Evolutionary conservation across 805 yeast species (phyloP).

Genomic region (Kazachstania africana): DNA sequence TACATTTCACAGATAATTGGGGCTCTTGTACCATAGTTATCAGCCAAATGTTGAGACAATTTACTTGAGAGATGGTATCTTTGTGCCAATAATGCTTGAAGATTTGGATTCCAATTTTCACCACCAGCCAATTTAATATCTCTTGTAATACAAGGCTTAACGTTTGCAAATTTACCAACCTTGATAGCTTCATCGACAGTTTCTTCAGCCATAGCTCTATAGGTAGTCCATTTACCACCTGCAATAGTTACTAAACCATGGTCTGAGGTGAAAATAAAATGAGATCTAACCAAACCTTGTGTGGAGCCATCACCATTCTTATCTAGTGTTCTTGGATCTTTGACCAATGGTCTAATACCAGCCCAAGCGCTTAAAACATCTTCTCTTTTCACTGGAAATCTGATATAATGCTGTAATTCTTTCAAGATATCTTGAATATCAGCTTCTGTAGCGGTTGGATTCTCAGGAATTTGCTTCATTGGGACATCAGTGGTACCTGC

Average conservation of each 20-base stretch:
- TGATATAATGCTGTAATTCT: constrained; percentile 82
- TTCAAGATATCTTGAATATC: constrained; percentile 79
- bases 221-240: constrained; percentile 98
- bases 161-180: constrained; percentile 28
- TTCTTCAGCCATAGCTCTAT: constrained; percentile 95
- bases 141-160: constrained; percentile 32
- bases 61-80: constrained; percentile 58
- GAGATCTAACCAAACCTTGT: constrained; percentile 85
- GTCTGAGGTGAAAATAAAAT: constrained; percentile 59
- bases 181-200: constrained; percentile 66
- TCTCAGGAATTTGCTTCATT: constrained; percentile 51
- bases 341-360: constrained; percentile 89
- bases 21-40: constrained; percentile 84
- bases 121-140: constrained; percentile 62
- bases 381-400: constrained; percentile 76
- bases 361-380: constrained; percentile 95
- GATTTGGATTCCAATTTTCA: constrained; percentile 62
- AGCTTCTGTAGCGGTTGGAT: constrained; percentile 76
- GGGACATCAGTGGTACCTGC: constrained; percentile 97
- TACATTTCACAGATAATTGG: constrained; percentile 56
- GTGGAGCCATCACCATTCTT: constrained; percentile 38
- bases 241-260: constrained; percentile 78
- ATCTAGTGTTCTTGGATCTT: constrained; percentile 53
- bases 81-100: constrained; percentile 71
- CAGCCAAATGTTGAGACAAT: constrained; percentile 69